Percentiles rank a stretch among this genome's conserved stretches.
Conservation (phyloP, 768 basidiomycete species). For the Boletellus ananas region DNA sequence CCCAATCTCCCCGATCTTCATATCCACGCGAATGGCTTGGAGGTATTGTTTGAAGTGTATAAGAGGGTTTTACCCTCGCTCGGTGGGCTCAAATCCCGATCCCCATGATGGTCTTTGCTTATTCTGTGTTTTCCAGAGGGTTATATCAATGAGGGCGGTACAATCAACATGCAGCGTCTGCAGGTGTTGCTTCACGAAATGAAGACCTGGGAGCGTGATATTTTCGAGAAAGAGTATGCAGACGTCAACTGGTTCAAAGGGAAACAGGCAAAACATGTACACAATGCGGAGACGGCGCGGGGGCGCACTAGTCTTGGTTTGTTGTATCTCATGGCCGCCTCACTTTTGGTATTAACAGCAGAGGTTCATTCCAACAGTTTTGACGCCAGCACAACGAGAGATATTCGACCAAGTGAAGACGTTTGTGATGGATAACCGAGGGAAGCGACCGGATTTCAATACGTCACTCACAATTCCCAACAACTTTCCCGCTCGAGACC, state of each 20-base stretch:
- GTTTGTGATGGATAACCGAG: conserved; percentile 58
- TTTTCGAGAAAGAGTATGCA: conserved; percentile 88
- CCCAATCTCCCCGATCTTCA: conserved; percentile 95
- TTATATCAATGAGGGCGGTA: conserved; percentile 88
- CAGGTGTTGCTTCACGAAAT: conserved; percentile 89
- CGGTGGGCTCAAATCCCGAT: conserved; percentile 37
- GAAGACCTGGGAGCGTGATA: conserved; percentile 80
- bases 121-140: conserved; percentile 52
- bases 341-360: not conserved
- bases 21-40: conserved; percentile 95
- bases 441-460: conserved; percentile 25
- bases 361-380: conserved; percentile 36
- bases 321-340: conserved; percentile 18
- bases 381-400: conserved; percentile 69
- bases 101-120: not conserved
- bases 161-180: conserved; percentile 73
- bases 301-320: conserved; percentile 63
- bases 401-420: conserved; percentile 76
- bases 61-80: conserved; percentile 83
- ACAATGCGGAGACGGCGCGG: conserved; percentile 58
- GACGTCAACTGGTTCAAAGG: conserved; percentile 94
- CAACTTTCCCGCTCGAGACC: conserved; percentile 74
- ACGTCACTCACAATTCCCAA: conserved; percentile 67
- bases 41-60: conserved; percentile 91
- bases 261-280: conserved; percentile 74